Percentiles rank a stretch among this genome's conserved stretches.
Conservation (phyloP, 345 rosid species). For the Raphanus raphanistrum region DNA sequence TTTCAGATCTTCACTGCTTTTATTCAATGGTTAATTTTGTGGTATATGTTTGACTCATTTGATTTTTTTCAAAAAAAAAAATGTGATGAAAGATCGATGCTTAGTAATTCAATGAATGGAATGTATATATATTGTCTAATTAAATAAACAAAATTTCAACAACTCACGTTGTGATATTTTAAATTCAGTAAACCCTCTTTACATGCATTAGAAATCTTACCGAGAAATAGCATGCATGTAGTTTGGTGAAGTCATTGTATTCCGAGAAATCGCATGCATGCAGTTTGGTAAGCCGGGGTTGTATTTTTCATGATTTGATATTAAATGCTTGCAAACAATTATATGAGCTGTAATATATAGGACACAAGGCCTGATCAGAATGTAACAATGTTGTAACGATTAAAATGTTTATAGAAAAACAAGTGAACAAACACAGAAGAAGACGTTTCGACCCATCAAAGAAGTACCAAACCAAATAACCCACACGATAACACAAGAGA, state of each 20-base stretch:
- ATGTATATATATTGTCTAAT: neutral
- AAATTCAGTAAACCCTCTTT: neutral
- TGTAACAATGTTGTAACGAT: neutral
- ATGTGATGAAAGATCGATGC: neutral
- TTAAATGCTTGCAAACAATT: neutral
- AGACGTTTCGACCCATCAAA: constrained; percentile 32
- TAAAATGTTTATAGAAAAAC: constrained; percentile 4
- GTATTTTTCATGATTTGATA: neutral
- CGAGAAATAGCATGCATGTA: neutral
- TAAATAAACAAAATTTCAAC: neutral
- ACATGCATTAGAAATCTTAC: neutral
- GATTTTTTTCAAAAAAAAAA: neutral
- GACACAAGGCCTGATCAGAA: neutral
- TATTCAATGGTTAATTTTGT: neutral
- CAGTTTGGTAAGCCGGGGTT: neutral
- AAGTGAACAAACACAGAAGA: constrained; percentile 7
- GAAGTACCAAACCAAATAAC: constrained; percentile 36
- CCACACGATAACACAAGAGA: constrained; percentile 46
- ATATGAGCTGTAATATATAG: neutral
- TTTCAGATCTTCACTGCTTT: neutral
- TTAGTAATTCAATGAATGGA: neutral
- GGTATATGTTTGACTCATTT: neutral
- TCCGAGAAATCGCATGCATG: neutral
- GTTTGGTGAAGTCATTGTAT: neutral
- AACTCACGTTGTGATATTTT: neutral